Percentiles rank a stretch among this genome's conserved stretches.
Conservation (phyloP, 2,329 filamentous ascomycete genomes). For the Cryphonectria carpinicola region DNA sequence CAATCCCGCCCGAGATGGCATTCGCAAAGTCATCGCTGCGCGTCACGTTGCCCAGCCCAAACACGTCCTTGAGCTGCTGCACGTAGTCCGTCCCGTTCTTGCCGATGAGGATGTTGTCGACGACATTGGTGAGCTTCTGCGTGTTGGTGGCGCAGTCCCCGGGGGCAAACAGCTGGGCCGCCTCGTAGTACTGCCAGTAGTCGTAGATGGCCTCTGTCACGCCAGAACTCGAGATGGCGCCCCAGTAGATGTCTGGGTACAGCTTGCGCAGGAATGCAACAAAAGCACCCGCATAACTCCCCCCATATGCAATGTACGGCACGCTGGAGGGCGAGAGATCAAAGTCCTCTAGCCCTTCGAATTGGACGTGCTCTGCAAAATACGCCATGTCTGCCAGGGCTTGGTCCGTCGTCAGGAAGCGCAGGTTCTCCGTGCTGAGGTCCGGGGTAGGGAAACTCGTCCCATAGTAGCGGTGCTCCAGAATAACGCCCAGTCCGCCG, state of each 20-base stretch:
- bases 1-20: slow-evolving; percentile 46
- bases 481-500: slow-evolving; percentile 74
- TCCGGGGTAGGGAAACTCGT: slow-evolving; percentile 70
- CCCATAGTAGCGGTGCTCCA: slow-evolving; percentile 90
- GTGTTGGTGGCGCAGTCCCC: slow-evolving; percentile 67
- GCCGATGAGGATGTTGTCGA: slow-evolving; percentile 56
- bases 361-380: slow-evolving; percentile 74
- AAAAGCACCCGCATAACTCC: slow-evolving; percentile 81
- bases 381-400: slow-evolving; percentile 80
- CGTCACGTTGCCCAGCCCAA: slow-evolving; percentile 51
- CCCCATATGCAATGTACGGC: slow-evolving; percentile 80
- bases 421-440: slow-evolving; percentile 69
- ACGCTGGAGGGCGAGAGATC: slow-evolving; percentile 68
- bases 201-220: slow-evolving; percentile 79
- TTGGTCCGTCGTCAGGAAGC: slow-evolving; percentile 84
- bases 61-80: slow-evolving; percentile 45
- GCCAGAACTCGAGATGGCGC: slow-evolving; percentile 77
- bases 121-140: slow-evolving; percentile 57
- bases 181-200: slow-evolving; percentile 68
- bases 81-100: slow-evolving; percentile 47
- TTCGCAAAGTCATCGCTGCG: slow-evolving; percentile 54
- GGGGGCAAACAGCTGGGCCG: slow-evolving; percentile 53
- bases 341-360: slow-evolving; percentile 68
- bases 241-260: slow-evolving; percentile 81
- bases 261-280: slow-evolving; percentile 75